phyloP scores from a whole-genome alignment of 495 filamentous ascomycete species.

The Aspergillus incahuasiensis region DNA sequence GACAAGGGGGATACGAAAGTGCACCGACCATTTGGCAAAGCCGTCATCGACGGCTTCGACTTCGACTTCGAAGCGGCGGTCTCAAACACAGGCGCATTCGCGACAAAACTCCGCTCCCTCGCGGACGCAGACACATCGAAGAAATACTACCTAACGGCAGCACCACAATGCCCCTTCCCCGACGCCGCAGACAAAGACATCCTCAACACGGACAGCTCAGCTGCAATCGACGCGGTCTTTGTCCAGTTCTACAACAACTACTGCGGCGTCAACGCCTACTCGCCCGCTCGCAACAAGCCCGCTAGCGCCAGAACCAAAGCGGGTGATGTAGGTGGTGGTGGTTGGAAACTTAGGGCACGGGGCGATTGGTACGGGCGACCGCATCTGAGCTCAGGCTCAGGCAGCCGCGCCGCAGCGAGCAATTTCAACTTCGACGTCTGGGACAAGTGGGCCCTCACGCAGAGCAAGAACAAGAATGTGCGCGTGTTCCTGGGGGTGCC shows the following conservation, averaged over 20 bases:
- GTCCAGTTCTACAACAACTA: constrained; percentile 76
- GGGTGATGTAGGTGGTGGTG: too few relatives aligned
- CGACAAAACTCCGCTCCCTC: constrained; percentile 48
- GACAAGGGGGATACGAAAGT: constrained; percentile 8
- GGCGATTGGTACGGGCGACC: too few relatives aligned
- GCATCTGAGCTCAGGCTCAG: too few relatives aligned
- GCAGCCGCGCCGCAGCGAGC: constrained; percentile 14
- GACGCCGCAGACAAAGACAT: constrained; percentile 56
- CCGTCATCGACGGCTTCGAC: constrained; percentile 68
- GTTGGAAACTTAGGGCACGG: not conserved
- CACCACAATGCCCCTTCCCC: constrained; percentile 64
- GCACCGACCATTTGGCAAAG: constrained; percentile 59
- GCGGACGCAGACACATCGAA: constrained; percentile 49
- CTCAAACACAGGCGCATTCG: constrained; percentile 51
- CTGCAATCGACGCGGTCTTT: constrained; percentile 59
- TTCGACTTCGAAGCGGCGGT: constrained; percentile 57
- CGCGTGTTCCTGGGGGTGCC: constrained; percentile 66
- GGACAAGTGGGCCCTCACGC: constrained; percentile 65
- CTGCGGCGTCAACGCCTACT: constrained; percentile 56
- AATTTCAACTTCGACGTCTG: constrained; percentile 67
- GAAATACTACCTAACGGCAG: constrained; percentile 57
- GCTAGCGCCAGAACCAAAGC: constrained; percentile 5
- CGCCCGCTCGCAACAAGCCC: constrained; percentile 5
- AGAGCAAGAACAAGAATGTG: constrained; percentile 56
- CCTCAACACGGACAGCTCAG: constrained; percentile 38